These are phyloP conservation scores for Exidia glandulosa DNA, from an alignment of 768 basidiomycete genomes.

Conservation along the genomic window DNA sequence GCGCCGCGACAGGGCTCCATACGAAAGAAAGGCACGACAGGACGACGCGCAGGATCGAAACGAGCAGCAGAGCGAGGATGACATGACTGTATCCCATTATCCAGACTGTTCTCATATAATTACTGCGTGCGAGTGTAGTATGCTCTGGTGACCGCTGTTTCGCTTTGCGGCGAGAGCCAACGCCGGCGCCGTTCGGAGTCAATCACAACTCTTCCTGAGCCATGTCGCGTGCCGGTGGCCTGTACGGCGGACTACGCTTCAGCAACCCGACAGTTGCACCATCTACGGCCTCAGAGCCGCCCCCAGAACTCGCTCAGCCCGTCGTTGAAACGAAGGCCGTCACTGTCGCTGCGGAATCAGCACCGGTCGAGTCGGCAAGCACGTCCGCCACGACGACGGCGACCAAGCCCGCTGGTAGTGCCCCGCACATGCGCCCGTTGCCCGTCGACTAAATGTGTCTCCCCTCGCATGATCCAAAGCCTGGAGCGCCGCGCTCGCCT, in stretches of 20 bases:
- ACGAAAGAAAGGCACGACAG: too few species aligned
- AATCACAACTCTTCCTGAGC: too few species aligned
- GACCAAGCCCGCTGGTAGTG: conserved; percentile 2
- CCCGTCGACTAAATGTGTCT: neutral
- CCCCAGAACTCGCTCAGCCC: conserved; percentile 15
- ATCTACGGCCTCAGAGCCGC: neutral
- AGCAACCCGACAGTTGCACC: neutral
- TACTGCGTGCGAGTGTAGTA: too few species aligned
- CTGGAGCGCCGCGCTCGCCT: conserved; percentile 84
- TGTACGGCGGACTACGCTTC: conserved; percentile 83
- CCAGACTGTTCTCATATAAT: too few species aligned
- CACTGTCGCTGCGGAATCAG: conserved; percentile 17
- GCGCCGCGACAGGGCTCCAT: too few species aligned
- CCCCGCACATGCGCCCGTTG: neutral
- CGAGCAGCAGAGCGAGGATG: too few species aligned
- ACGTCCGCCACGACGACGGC: neutral
- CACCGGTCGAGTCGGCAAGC: conserved; percentile 15
- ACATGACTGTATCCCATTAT: too few species aligned
- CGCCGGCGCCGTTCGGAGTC: too few species aligned
- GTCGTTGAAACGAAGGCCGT: conserved; percentile 13
- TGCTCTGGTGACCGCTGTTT: too few species aligned
- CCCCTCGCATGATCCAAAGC: neutral
- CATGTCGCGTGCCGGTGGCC: conserved; percentile 73
- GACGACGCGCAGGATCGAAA: too few species aligned
- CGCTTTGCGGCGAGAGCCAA: too few species aligned